Percentiles rank a stretch among this genome's conserved stretches.
Evolutionary conservation across 1,139 yeast species (phyloP).

Genomic region (Scheffersomyces stambukii): DNA sequence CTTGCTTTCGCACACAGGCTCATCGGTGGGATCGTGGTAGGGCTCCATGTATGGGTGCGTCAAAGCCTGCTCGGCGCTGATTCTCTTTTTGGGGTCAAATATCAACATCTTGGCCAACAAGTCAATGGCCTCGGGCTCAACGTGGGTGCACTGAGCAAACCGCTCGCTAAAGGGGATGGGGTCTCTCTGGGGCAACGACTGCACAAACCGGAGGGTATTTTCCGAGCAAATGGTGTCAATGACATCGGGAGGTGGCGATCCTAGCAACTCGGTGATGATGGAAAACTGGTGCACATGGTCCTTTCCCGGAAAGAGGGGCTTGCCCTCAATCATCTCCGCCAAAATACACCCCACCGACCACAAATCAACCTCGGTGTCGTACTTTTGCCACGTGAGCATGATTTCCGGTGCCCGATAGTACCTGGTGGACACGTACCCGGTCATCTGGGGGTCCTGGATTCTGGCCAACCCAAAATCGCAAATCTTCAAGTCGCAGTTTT

Average conservation of each 20-base stretch:
- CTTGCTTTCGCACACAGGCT: constrained; percentile 87
- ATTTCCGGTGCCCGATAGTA: constrained; percentile 98
- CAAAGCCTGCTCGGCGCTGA: constrained; percentile 86
- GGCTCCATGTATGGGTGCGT: constrained; percentile 92
- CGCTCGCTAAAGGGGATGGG: constrained; percentile 84
- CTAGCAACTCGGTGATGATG: constrained; percentile 90
- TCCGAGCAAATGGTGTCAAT: constrained; percentile 95
- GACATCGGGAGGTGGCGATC: constrained; percentile 95
- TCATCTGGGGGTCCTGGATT: constrained; percentile 98
- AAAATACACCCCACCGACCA: constrained; percentile 99
- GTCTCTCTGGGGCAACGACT: constrained; percentile 87
- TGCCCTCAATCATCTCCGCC: constrained; percentile 99
- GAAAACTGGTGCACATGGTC: constrained; percentile 98
- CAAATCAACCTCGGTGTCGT: constrained; percentile 96
- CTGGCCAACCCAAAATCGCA: constrained; percentile 97
- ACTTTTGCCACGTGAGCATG: constrained; percentile 99
- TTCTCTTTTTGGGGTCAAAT: constrained; percentile 91
- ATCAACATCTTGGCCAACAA: constrained; percentile 84
- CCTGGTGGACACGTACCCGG: constrained; percentile 95
- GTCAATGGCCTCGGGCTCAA: constrained; percentile 91
- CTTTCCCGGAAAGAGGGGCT: constrained; percentile 96
- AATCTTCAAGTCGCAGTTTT: constrained; percentile 92
- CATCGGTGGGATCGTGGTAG: constrained; percentile 98
- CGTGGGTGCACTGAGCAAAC: constrained; percentile 61
- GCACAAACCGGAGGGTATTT: constrained; percentile 90